Evolutionary conservation across 768 basidiomycete genomes (phyloP), one percentile per base, ranked within the genome.

Genomic region (Lactarius quietus): DNA sequence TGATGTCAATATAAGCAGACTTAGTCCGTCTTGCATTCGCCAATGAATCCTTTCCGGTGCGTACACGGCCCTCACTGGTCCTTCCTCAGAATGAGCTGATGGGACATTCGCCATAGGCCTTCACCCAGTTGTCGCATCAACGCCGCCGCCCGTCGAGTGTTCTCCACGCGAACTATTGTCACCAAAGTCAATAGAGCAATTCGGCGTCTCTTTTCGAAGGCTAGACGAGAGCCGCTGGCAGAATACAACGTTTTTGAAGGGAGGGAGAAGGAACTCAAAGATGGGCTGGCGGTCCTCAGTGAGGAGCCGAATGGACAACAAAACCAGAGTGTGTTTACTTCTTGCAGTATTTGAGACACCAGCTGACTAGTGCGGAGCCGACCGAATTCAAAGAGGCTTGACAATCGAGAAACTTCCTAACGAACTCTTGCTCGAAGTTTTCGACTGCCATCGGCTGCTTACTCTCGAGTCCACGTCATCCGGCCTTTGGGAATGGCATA

Each of bases 371-470:
- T 59, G 20, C n/a, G 28, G 39, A 35, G 20, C n/a, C 28, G 29
- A 53, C 26, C n/a, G 20, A n/a, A n/a, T n/a, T n/a, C n/a, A n/a
- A n/a, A n/a, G n/a, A 20, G 28, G 26, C 18, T 31, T 55, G 26
- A 28, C 62, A 3, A 56, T 62, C 18, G 55, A 48, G 3, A 14
- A n/a, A 10, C 55, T 62, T 18, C 62, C 62, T 17, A 35, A 62
- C 33, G 62, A 62, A 35, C 3, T 62, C 55, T 51, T 62, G 41
- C 62, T 62, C 33, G 62, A 62, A 18, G 28, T 62, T 17, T 62
- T 62, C 41, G 20, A 56, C 20, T 43, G 36, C 17, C 41, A 62
- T 48, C 62, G 62, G 23, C 15, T 45, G 14, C 20, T 51, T 20
- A 36, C 45, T 51, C 43, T 63, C 18, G 56, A 38, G 6, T 12